Percentiles rank a stretch among this genome's conserved stretches.
Evolutionary conservation across 495 filamentous ascomycete species (phyloP).

Genomic region (Neurospora sp.): DNA sequence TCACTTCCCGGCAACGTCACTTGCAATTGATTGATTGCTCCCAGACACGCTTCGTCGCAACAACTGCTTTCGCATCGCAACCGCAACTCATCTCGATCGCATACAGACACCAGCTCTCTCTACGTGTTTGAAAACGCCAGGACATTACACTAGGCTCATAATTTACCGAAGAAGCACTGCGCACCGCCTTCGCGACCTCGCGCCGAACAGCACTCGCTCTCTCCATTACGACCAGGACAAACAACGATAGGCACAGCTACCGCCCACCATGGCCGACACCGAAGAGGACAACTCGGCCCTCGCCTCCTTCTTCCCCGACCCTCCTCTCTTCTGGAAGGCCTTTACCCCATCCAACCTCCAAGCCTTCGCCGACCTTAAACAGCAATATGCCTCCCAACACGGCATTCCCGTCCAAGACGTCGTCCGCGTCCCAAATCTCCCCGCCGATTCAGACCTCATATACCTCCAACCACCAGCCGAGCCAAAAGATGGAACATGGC

Average conservation of each 20-base stretch:
- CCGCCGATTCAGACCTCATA: constrained; percentile 52
- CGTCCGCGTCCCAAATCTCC: constrained; percentile 45
- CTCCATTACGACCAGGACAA: background rate
- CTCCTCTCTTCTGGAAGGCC: constrained; percentile 81
- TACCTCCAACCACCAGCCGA: constrained; percentile 73
- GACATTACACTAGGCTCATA: no score
- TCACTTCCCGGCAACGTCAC: background rate
- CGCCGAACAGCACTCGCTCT: background rate
- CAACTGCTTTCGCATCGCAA: background rate
- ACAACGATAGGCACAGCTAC: background rate
- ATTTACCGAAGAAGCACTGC: background rate
- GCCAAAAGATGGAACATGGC: constrained; percentile 60
- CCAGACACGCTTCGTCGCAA: background rate
- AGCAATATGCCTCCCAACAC: constrained; percentile 27
- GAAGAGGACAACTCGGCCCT: constrained; percentile 29
- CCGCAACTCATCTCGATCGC: background rate
- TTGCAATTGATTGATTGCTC: background rate
- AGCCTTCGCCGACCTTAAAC: constrained; percentile 46
- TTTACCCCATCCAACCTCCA: constrained; percentile 74
- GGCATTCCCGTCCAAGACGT: constrained; percentile 19
- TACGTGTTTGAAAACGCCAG: background rate
- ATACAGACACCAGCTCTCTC: background rate
- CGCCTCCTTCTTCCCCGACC: constrained; percentile 55
- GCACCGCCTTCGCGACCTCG: background rate
- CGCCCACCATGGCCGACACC: constrained; percentile 20